Base-by-base conservation (phyloP, 345 rosid genomes). In the Eutrema heterophyllum region DNA sequence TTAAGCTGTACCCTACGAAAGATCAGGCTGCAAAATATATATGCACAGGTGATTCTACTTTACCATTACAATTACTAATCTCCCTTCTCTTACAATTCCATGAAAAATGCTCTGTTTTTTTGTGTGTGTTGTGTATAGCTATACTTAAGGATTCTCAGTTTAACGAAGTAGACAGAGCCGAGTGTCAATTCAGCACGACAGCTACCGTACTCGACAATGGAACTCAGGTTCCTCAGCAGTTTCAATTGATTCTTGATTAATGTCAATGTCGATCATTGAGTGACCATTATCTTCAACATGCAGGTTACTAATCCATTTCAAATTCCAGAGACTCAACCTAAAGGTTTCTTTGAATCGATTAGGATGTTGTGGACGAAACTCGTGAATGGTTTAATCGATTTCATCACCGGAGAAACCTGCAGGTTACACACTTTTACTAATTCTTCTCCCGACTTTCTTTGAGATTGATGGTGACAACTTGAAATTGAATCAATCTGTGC, bases 71-170 rank as follows among this genome's bases (percentile, higher is more conserved):
- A 38, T n/a, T 48, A 14, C 14, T 44, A 26, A 43, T 8, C 14
- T 35, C 27, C 2, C 9, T 73, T 73, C 50, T 56, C 10, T 45
- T 73, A 26, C 59, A 4, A 0, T 7, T 1, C 5, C 32, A 7
- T 64, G 43, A 27, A 14, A 43, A 6, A 14, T 52, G 46, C 58
- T 26, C 24, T 79, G 66, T 62, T 73, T 72, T 76, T 73, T 62
- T 77, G 12, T 48, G 18, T 80, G 52, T 52, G 24, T 21, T 48
- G 18, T 80, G 44, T 85, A 73, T 86, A 88, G 98, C 96, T 59
- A 88, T 88, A 71, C 81, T 94, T 8, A 89, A 92, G 85, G 96
- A 94, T 56, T 89, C 97, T 33, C 88, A 85, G 74, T 94, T 89
- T 75, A 81, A 18, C 29, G 98, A 91, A 83, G 93, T 83, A 64